Evolutionary conservation across 495 filamentous ascomycete species (phyloP), one percentile per base, ranked within the genome.

Genomic region (Talaromyces liani): DNA sequence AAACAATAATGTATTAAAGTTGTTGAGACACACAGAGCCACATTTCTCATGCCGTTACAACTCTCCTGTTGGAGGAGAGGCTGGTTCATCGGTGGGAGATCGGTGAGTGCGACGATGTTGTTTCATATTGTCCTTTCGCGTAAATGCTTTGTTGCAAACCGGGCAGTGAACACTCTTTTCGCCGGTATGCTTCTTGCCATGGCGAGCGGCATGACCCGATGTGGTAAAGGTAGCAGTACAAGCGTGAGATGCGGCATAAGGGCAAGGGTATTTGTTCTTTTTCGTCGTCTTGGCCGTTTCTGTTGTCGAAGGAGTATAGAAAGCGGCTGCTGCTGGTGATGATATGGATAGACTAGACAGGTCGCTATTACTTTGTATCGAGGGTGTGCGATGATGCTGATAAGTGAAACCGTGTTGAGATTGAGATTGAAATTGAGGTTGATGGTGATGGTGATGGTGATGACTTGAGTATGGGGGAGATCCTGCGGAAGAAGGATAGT

Each of bases 41-140:
- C 36, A 3, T 20, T 20, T 7, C 14, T 49, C 18, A 14, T 27
- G 4, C 56, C 20, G 9, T 58, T 33, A 33, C 14, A 20, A 8
- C 56, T 58, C 56, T 18, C 31, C n/a, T 18, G 60, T 31, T 22
- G 20, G 8, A 18, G 60, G 60, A 31, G 60, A 62, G 24, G 45
- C n/a, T 14, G 39, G 45, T 31, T 78, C 77, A 10, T 79, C 72
- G 0, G 74, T 75, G 57, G 75, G 73, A 0, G 72, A 75, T 36
- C 75, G 74, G 73, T 98, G 93, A 1, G 94, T 98, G 57, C 93
- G 86, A 60, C 91, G 87, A 70, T 98, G 93, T 69, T 98, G 93
- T 80, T 97, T 97, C 91, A 97, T 97, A 76, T 98, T 98, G 77
- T 98, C 93, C 70, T 94, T 92, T 53, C 93, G 87, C 5, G 94